Evolutionary conservation across 1,284 basidiomycete species (phyloP), one percentile per base, ranked within the genome.

Genomic region (Boletus smithii): DNA sequence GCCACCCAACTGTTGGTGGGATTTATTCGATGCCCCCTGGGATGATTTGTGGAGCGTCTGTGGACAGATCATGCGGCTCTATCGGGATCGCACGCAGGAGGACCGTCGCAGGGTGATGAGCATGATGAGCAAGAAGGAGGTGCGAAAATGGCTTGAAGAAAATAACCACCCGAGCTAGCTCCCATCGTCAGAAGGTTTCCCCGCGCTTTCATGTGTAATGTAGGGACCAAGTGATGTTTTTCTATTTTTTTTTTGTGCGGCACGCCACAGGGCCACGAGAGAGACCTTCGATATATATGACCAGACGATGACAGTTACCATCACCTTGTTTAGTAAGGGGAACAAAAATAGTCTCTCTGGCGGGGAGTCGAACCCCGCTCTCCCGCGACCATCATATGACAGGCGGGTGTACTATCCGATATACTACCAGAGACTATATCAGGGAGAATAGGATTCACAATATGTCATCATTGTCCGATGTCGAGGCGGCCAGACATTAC

Each of bases 41-140:
- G 88, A 91, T 47, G 91, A 95, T 58, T 74, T 95, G 33, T 88
- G 85, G 83, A 81, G 74, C 52, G 81, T 91, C 13, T 84, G 84
- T 50, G 91, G 89, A 10, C 76, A 78, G 55, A 79, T 94, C 42
- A 88, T 90, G 85, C 73, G 82, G 34, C 69, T 95, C 5, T 95
- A 90, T 63, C 75, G 83, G 5, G 62, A 72, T 42, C 66, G 78
- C 39, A 67, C 62, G 10, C 47, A 44, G 30, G 66, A 65, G 37
- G 66, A 67, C n/a, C 54, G 52, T 44, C 52, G 61, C 13, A 69
- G 72, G 57, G 72, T 79, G 14, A 60, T 76, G 53, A 71, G 70
- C 30, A 70, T 88, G 73, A 68, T 85, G 22, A 75, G 73, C 30
- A 89, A 88, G 69, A 83, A 81, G 64, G 83, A 81, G 27, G 78